phyloP scores from a whole-genome alignment of 2,329 filamentous ascomycete species.

The Penicillium verrucosum region DNA sequence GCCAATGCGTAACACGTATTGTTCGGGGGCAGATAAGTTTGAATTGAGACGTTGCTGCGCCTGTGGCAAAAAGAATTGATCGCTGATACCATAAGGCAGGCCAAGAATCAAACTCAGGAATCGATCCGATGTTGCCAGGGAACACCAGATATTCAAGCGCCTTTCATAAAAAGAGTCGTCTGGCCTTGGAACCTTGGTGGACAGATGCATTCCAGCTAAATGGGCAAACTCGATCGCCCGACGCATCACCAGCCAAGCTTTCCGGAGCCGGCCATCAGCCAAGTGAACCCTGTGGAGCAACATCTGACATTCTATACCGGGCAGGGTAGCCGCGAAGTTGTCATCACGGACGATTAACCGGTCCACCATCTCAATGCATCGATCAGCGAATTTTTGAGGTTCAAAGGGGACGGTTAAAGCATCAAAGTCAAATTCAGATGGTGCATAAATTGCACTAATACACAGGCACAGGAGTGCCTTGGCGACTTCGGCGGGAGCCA shows the following conservation, averaged over 20 bases:
- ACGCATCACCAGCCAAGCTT: slow-evolving; percentile 53
- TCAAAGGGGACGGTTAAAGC: slow-evolving; percentile 38
- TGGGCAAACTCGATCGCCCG: slow-evolving; percentile 53
- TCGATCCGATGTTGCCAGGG: slow-evolving; percentile 46
- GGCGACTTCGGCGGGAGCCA: slow-evolving; percentile 38
- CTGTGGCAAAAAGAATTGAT: slow-evolving; percentile 31
- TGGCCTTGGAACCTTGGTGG: slow-evolving; percentile 28
- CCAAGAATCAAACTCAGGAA: slow-evolving; percentile 54
- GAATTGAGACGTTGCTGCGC: slow-evolving; percentile 22
- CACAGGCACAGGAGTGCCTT: slow-evolving; percentile 46
- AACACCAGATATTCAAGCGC: slow-evolving; percentile 40
- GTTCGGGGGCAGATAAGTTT: slow-evolving; percentile 22
- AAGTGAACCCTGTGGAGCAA: slow-evolving; percentile 53
- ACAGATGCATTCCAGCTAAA: slow-evolving; percentile 49
- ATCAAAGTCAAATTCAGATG: slow-evolving; percentile 39
- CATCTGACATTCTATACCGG: slow-evolving; percentile 53
- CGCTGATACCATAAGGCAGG: slow-evolving; percentile 46
- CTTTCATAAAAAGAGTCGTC: slow-evolving; percentile 28
- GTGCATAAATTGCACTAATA: slow-evolving; percentile 44
- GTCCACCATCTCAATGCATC: slow-evolving; percentile 48
- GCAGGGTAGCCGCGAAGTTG: slow-evolving; percentile 49
- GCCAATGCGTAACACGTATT: slow-evolving; percentile 32
- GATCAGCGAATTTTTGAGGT: slow-evolving; percentile 45
- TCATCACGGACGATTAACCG: slow-evolving; percentile 50
- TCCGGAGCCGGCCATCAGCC: slow-evolving; percentile 54